These are phyloP conservation scores for Penicillium manginii DNA, from an alignment of 495 filamentous ascomycete genomes.

Conservation along the genomic window DNA sequence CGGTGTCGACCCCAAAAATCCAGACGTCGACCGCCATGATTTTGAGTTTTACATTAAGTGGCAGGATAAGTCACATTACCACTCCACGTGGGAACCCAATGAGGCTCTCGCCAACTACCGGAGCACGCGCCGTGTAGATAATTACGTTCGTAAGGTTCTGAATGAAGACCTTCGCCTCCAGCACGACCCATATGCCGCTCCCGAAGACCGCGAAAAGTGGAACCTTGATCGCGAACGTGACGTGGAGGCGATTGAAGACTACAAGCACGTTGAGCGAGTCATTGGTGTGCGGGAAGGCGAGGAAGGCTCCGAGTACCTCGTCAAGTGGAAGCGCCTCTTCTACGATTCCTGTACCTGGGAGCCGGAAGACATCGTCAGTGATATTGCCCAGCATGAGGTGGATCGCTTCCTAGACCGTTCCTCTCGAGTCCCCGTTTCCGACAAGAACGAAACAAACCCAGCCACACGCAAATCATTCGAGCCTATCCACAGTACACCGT, in stretches of 20 bases:
- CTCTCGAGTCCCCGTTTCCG: slow-evolving; percentile 73
- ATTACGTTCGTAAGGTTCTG: slow-evolving; percentile 85
- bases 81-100: slow-evolving; percentile 90
- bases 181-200: slow-evolving; percentile 69
- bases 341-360: slow-evolving; percentile 98
- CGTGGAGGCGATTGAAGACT: slow-evolving; percentile 80
- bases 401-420: slow-evolving; percentile 87
- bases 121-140: slow-evolving; percentile 86
- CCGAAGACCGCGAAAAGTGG: slow-evolving; percentile 90
- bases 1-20: slow-evolving; percentile 58
- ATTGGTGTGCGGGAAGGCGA: slow-evolving; percentile 79
- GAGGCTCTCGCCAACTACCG: slow-evolving; percentile 67
- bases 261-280: slow-evolving; percentile 88
- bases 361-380: slow-evolving; percentile 68
- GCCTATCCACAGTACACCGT: slow-evolving; percentile 74
- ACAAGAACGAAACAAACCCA: slow-evolving; percentile 71
- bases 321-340: slow-evolving; percentile 87
- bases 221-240: slow-evolving; percentile 86
- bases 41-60: slow-evolving; percentile 98
- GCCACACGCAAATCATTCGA: slow-evolving; percentile 73
- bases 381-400: slow-evolving; percentile 81
- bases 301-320: slow-evolving; percentile 76
- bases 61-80: slow-evolving; percentile 92
- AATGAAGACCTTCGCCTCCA: slow-evolving; percentile 71
- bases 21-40: slow-evolving; percentile 70